Evolutionary conservation across 139 green algal species (phyloP).

Genomic region (Micractinium sp.): DNA sequence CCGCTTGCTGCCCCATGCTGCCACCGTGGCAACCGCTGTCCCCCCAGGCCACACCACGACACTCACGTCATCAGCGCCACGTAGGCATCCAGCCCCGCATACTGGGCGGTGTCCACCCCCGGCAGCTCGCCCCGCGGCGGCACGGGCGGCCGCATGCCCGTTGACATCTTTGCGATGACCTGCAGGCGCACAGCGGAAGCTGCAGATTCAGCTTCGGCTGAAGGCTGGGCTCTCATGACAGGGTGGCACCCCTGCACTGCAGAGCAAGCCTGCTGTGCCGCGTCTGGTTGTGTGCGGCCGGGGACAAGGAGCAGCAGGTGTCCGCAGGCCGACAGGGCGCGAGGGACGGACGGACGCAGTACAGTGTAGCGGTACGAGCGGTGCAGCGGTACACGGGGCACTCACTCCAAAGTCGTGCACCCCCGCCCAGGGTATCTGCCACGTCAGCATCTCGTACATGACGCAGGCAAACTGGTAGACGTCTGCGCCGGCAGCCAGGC

Average conservation of each 20-base stretch:
- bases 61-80: not conserved
- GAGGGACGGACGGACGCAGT: not conserved
- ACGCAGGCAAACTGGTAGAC: not conserved
- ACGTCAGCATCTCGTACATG: not conserved
- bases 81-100: conserved; percentile 2
- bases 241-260: not conserved
- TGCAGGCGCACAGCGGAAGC: not conserved
- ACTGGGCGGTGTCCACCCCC: not conserved
- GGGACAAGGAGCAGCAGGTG: not conserved
- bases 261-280: not conserved
- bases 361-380: not conserved
- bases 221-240: not conserved
- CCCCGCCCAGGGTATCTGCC: not conserved
- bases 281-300: not conserved
- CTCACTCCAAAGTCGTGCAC: not conserved
- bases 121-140: not conserved
- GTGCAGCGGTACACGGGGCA: no score
- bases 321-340: not conserved
- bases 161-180: not conserved
- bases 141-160: not conserved
- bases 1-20: no score
- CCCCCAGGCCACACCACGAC: not conserved
- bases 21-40: no score
- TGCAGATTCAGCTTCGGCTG: not conserved
- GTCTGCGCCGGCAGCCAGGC: not conserved